Base-by-base conservation (phyloP, 2,329 filamentous ascomycete genomes). In the Trichophyton simii region DNA sequence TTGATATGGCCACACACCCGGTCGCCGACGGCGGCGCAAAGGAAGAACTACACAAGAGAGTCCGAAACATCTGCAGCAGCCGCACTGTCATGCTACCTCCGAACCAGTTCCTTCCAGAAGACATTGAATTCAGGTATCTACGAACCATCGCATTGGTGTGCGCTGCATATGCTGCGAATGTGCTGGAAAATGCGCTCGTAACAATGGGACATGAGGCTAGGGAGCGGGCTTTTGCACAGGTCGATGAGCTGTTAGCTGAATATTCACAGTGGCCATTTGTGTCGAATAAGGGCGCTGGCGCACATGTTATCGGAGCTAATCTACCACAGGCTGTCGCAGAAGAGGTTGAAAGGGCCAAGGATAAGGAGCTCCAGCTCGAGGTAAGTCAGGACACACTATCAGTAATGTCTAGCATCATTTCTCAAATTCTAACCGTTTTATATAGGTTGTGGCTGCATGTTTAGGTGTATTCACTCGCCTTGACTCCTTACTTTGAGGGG, bases 1-100 rank as follows among this genome's bases (percentile, higher is more conserved):
- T 99, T 80, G 94, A 99, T 78, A 99, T 99, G 94, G 94, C 94
- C 62, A 99, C 94, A 66, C 94, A 99, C 75, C 94, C 94, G 48
- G 91, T 99, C 62, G 92, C 91, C 66, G 94, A 99, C 71, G 88
- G 91, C 66, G 92, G 90, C 70, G 94, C 94, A 70, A 99, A 99
- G 79, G 94, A 97, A 72, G 94, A 99, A 78, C 94, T 99, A 70
- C 85, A 94, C 69, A 86, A 89, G 72, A 87, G 94, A 69, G 92
- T 97, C 66, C 87, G 92, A 72, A 95, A 89, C 72, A 85, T 97
- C 63, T 86, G 96, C 67, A 96, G 90, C 64, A 91, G 91, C 77
- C 87, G 94, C 69, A 99, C 94, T 59, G 89, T 97, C 63, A 91
- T 97, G 55, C 84, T 99, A 44, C 87, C 89, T 55, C 80, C 83